phyloP scores from a whole-genome alignment of 192 early-diverging fungal species.

The Jimgerdemannia flammicorona region DNA sequence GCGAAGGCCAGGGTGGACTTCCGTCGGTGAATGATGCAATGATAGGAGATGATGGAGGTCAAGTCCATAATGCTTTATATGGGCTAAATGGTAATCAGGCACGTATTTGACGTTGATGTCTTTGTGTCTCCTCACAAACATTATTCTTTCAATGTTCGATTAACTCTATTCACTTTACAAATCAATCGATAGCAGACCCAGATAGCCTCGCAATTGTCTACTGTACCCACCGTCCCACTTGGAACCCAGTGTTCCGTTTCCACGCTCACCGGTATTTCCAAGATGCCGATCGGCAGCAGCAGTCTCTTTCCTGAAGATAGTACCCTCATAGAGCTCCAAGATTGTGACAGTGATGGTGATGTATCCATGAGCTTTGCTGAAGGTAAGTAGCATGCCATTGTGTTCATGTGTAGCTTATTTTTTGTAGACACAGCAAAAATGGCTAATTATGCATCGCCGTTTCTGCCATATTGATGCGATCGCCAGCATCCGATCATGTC shows the following conservation, averaged over 20 bases:
- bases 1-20: background rate
- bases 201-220: background rate
- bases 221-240: background rate
- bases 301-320: too few relatives aligned
- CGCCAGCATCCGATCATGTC: background rate
- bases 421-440: background rate
- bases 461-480: too few relatives aligned
- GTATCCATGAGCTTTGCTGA: background rate
- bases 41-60: too few relatives aligned
- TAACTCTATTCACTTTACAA: background rate
- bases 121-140: too few relatives aligned
- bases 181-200: background rate
- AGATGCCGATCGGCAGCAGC: background rate
- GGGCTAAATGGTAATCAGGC: too few relatives aligned
- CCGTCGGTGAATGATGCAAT: too few relatives aligned
- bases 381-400: background rate
- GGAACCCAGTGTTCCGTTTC: background rate
- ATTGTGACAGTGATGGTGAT: background rate
- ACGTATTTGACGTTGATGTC: too few relatives aligned
- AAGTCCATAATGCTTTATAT: too few relatives aligned
- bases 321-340: background rate
- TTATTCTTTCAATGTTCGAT: background rate
- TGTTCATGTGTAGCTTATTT: too few relatives aligned
- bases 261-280: background rate
- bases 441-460: background rate